Percentiles rank a stretch among this genome's conserved stretches.
Conservation (phyloP, 2,329 filamentous ascomycete species). For the Aquanectria penicillioides region DNA sequence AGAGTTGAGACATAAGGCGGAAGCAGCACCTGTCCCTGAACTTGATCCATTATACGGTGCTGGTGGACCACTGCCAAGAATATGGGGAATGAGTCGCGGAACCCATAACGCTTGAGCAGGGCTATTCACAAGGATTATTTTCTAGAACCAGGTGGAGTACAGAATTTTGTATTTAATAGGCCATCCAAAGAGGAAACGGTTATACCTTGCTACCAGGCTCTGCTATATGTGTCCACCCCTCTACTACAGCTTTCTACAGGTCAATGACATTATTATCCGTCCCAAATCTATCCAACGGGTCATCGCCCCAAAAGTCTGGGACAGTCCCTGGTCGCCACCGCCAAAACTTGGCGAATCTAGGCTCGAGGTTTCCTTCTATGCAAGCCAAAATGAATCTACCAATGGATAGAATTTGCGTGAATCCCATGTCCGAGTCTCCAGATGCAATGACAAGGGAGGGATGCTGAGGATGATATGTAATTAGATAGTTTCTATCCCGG, state of each 20-base stretch:
- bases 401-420: conserved; percentile 29
- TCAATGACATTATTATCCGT: conserved; percentile 19
- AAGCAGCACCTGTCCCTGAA: too few species aligned
- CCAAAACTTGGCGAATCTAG: conserved; percentile 25
- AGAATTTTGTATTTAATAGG: too few species aligned
- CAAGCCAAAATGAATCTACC: conserved; percentile 24
- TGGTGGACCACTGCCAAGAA: too few species aligned
- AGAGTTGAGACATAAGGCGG: too few species aligned
- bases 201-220: background rate
- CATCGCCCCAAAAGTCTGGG: conserved; percentile 18
- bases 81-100: too few species aligned
- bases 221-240: conserved; percentile 17
- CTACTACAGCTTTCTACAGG: background rate
- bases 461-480: conserved; percentile 29
- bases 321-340: conserved; percentile 27
- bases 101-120: too few species aligned
- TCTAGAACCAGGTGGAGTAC: too few species aligned
- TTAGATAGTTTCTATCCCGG: conserved; percentile 22
- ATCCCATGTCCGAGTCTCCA: conserved; percentile 25
- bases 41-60: too few species aligned
- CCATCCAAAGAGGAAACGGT: too few species aligned
- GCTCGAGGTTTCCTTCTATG: conserved; percentile 14
- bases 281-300: conserved; percentile 28
- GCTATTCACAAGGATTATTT: too few species aligned
- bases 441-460: conserved; percentile 26